A percentile compares a stretch with the other conserved stretches of the same genome.
Evolutionary conservation across 139 green algal genomes (phyloP).

Genomic region (Chlamydomonas incerta): DNA sequence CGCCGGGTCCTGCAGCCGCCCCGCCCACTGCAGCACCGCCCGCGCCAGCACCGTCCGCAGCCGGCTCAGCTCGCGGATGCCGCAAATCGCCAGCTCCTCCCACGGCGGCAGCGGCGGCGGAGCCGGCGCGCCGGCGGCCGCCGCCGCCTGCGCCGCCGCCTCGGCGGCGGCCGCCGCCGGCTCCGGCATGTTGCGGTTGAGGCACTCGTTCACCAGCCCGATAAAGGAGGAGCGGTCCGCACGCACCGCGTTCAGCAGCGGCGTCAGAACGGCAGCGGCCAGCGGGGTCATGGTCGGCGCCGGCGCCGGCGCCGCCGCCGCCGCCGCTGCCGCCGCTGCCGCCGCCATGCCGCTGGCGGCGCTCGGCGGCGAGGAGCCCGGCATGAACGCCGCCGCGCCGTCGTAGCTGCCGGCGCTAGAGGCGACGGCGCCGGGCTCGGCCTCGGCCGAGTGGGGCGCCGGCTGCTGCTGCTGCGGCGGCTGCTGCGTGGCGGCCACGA

Average conservation of each 20-base stretch:
- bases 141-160: too few species aligned
- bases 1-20: constrained; percentile 49
- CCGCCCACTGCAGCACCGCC: constrained; percentile 75
- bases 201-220: constrained; percentile 5
- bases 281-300: not conserved
- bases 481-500: not conserved
- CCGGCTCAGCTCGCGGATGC: constrained; percentile 70
- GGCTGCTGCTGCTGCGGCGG: not conserved
- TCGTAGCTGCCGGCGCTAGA: not conserved
- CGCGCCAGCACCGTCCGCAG: constrained; percentile 73
- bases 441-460: too few species aligned
- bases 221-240: constrained; percentile 59
- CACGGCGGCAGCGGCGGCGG: constrained; percentile 3
- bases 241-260: constrained; percentile 44
- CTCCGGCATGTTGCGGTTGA: constrained; percentile 2
- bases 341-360: constrained; percentile 6
- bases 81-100: constrained; percentile 59
- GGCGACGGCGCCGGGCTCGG: not conserved
- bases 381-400: not conserved
- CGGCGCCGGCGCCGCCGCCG: not conserved
- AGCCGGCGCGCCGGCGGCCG: not conserved
- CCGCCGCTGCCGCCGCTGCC: not conserved
- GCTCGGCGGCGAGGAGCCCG: not conserved
- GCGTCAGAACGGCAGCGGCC: not conserved
- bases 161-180: too few species aligned